Percentiles rank a stretch among this genome's conserved stretches.
These are phyloP conservation scores for Pseudocercospora cruenta DNA, from an alignment of 2,329 filamentous ascomycete genomes.

Conservation along the genomic window DNA sequence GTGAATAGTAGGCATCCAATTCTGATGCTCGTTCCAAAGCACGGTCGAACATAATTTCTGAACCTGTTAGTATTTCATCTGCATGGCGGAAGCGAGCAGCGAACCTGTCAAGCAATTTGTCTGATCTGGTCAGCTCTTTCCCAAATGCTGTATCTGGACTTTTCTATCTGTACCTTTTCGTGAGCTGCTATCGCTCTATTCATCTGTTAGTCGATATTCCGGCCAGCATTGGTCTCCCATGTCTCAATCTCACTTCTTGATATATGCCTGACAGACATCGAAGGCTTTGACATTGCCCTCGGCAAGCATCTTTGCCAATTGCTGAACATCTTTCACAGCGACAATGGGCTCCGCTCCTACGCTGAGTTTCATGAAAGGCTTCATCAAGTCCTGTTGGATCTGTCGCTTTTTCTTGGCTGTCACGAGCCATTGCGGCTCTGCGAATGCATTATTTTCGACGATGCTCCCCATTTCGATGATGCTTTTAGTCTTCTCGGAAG, in stretches of 20 bases:
- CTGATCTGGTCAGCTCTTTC: constrained; percentile 36
- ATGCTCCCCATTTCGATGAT: neutral
- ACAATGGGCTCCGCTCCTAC: neutral
- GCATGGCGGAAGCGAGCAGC: neutral
- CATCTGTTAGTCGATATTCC: neutral
- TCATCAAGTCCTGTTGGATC: neutral
- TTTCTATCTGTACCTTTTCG: constrained; percentile 18
- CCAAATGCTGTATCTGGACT: neutral
- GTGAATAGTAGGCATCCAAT: constrained; percentile 56
- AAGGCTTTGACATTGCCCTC: constrained; percentile 15
- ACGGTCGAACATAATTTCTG: constrained; percentile 59
- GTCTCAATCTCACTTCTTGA: constrained; percentile 13
- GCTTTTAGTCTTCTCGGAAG: neutral
- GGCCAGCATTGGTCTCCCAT: neutral
- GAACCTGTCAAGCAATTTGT: constrained; percentile 62
- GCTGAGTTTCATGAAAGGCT: neutral
- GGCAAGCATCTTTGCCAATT: constrained; percentile 14
- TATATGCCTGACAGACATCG: constrained; percentile 21
- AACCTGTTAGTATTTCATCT: constrained; percentile 17
- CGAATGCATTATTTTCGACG: neutral
- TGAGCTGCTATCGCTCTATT: constrained; percentile 26
- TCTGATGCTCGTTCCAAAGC: constrained; percentile 54
- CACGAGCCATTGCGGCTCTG: constrained; percentile 3
- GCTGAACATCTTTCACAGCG: constrained; percentile 12
- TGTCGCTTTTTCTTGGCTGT: constrained; percentile 7